Conservation (phyloP, 2,329 filamentous ascomycete genomes). For the Diplodia corticola region DNA sequence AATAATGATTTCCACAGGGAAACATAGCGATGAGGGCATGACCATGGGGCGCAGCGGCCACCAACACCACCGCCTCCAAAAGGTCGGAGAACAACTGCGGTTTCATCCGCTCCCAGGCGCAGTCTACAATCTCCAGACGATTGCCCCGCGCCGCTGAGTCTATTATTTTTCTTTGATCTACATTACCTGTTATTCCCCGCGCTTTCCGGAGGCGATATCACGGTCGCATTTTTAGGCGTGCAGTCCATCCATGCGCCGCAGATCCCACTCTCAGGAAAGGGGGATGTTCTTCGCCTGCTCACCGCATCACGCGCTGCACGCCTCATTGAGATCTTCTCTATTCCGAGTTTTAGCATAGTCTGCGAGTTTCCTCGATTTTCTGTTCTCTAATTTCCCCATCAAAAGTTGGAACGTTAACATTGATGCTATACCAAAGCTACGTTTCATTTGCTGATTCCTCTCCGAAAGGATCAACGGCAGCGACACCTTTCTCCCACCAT, state of each 20-base stretch:
- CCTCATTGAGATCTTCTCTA: neutral
- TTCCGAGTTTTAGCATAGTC: neutral
- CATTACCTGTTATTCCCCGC: neutral
- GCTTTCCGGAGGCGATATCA: slow-evolving; percentile 1
- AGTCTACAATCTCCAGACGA: neutral
- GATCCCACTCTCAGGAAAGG: slow-evolving; percentile 16
- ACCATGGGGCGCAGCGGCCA: neutral
- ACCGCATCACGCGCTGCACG: neutral
- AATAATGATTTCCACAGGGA: neutral
- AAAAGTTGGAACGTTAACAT: neutral
- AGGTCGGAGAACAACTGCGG: neutral
- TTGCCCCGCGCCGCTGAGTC: neutral
- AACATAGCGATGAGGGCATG: neutral
- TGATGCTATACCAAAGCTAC: neutral
- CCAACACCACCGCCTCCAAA: neutral
- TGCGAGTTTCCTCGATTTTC: neutral
- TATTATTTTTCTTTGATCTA: neutral
- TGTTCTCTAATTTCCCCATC: neutral
- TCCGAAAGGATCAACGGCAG: neutral
- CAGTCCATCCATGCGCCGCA: neutral
- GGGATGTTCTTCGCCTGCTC: neutral
- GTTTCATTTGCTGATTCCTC: neutral
- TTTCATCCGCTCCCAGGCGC: neutral
- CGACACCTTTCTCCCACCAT: neutral
- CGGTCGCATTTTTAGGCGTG: slow-evolving; percentile 7